A percentile compares a stretch with the other conserved stretches of the same genome.
Conservation (phyloP, 2,329 filamentous ascomycete species). For the Trichoderma breve region DNA sequence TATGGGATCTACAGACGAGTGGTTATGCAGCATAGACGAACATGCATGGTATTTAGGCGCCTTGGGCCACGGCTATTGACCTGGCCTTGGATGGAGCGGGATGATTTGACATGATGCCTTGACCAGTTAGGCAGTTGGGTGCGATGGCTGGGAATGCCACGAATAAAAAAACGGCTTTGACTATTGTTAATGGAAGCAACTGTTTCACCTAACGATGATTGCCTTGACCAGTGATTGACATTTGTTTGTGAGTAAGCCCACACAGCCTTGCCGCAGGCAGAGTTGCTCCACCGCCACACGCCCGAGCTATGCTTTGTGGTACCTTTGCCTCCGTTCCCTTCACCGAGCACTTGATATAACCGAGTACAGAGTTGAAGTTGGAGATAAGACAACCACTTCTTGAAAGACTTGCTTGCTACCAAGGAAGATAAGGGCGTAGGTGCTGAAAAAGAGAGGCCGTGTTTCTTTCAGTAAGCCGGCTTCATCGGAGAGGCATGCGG, state of each 20-base stretch:
- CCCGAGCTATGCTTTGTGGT: not conserved
- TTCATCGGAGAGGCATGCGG: not conserved
- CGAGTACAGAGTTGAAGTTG: not conserved
- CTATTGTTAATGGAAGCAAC: conserved; percentile 25
- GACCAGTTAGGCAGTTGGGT: conserved; percentile 22
- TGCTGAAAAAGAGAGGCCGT: not conserved
- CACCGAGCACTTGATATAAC: not conserved
- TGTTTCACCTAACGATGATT: not conserved
- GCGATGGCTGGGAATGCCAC: conserved; percentile 4
- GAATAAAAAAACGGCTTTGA: conserved; percentile 45
- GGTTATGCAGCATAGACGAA: conserved; percentile 24
- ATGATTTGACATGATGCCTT: conserved; percentile 22
- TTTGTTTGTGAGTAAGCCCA: not conserved
- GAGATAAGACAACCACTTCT: not conserved
- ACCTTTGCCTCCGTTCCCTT: not conserved
- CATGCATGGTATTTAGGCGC: conserved; percentile 23
- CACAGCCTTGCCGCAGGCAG: not conserved
- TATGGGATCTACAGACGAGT: conserved; percentile 19
- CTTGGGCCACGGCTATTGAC: conserved; percentile 20
- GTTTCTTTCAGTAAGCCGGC: not conserved
- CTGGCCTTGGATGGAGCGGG: conserved; percentile 17
- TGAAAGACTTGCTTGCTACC: not conserved
- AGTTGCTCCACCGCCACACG: not conserved
- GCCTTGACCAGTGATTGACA: not conserved
- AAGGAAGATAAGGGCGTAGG: not conserved